phyloP scores from a whole-genome alignment of 345 rosid species.

The Turritis glabra region DNA sequence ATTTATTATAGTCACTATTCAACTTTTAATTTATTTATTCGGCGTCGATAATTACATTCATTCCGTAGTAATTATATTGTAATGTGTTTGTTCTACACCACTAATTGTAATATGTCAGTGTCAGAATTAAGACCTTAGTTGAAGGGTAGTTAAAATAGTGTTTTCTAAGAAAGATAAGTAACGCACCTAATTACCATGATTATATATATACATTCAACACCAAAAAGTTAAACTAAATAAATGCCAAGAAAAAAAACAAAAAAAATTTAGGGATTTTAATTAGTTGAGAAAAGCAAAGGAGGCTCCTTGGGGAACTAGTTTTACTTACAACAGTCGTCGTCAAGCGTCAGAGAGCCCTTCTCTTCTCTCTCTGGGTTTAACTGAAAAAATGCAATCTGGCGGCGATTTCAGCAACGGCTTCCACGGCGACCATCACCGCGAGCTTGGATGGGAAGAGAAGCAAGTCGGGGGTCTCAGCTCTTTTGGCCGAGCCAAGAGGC shows the following conservation, averaged over 20 bases:
- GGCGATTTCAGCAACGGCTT: slow-evolving; percentile 57
- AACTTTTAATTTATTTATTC: no score
- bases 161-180: no score
- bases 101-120: no score
- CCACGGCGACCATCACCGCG: slow-evolving; percentile 47
- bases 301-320: not conserved
- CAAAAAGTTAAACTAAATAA: not conserved
- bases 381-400: slow-evolving; percentile 49
- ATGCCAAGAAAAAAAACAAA: not conserved
- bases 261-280: not conserved
- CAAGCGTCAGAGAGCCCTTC: slow-evolving; percentile 24
- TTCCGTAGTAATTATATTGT: no score
- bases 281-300: not conserved
- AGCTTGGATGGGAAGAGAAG: slow-evolving; percentile 34
- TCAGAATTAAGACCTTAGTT: no score
- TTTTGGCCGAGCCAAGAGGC: slow-evolving; percentile 28
- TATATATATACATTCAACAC: not conserved
- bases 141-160: no score
- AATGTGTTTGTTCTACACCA: no score
- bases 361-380: slow-evolving; percentile 23
- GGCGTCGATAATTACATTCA: no score
- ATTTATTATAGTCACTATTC: no score
- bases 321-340: slow-evolving; percentile 24
- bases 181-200: not conserved
- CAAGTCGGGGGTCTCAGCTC: slow-evolving; percentile 18